Conservation (phyloP, 2,329 filamentous ascomycete species). For the Xylariaceae sp. region DNA sequence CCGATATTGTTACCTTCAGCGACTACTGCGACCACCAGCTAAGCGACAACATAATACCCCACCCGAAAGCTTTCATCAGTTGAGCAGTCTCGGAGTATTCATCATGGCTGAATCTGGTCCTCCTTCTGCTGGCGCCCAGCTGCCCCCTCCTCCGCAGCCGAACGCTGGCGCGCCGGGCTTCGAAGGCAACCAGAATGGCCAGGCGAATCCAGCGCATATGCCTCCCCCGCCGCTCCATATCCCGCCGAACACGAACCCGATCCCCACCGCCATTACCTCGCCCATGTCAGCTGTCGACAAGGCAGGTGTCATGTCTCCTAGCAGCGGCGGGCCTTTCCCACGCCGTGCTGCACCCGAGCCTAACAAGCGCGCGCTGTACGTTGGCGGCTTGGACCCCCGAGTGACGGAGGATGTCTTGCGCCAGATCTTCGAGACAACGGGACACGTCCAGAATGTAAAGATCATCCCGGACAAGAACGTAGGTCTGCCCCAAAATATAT, state of each 20-base stretch:
- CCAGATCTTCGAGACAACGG: slow-evolving; percentile 98
- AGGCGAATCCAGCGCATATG: slow-evolving; percentile 69
- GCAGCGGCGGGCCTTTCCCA: slow-evolving; percentile 70
- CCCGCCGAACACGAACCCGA: slow-evolving; percentile 91
- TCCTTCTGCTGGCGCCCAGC: slow-evolving; percentile 54
- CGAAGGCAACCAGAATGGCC: slow-evolving; percentile 66
- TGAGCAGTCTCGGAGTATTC: slow-evolving; percentile 13
- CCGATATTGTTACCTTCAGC: too few relatives aligned
- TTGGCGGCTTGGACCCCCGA: slow-evolving; percentile 87
- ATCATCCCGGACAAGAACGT: slow-evolving; percentile 99
- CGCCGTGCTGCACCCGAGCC: slow-evolving; percentile 93
- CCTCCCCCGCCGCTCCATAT: slow-evolving; percentile 88
- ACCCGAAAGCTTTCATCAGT: too few relatives aligned
- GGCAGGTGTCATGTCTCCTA: slow-evolving; percentile 71
- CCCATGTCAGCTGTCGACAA: slow-evolving; percentile 62
- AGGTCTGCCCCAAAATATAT: slow-evolving; percentile 40
- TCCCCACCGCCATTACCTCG: slow-evolving; percentile 86
- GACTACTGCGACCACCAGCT: too few relatives aligned
- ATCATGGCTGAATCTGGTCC: slow-evolving; percentile 73
- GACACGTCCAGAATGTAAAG: slow-evolving; percentile 97
- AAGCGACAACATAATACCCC: too few relatives aligned
- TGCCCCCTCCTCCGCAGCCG: slow-evolving; percentile 62
- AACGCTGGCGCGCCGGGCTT: slow-evolving; percentile 68
- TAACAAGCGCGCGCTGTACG: slow-evolving; percentile 95
- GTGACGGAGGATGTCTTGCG: slow-evolving; percentile 94